These are phyloP conservation scores for Neonectria sp. DNA, from an alignment of 2,329 filamentous ascomycete genomes.

Conservation along the genomic window DNA sequence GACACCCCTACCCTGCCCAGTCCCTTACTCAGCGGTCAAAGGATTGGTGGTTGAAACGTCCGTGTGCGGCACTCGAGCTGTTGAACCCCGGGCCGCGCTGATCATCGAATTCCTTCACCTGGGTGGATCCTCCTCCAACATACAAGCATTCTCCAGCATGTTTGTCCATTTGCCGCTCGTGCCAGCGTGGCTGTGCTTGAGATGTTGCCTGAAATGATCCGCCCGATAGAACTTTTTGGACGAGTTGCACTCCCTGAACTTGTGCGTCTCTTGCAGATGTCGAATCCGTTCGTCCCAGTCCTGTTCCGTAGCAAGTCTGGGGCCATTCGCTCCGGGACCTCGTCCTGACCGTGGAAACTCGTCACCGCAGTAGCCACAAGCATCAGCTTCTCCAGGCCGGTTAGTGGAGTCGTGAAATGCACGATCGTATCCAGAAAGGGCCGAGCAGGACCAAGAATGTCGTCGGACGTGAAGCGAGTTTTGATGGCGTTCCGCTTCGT, in stretches of 20 bases:
- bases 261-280: constrained; percentile 92
- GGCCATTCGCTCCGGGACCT: constrained; percentile 53
- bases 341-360: constrained; percentile 78
- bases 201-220: constrained; percentile 97
- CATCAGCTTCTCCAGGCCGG: constrained; percentile 78
- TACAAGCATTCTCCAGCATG: constrained; percentile 95
- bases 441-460: constrained; percentile 97
- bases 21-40: constrained; percentile 37
- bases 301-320: constrained; percentile 75
- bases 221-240: constrained; percentile 98
- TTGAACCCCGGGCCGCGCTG: constrained; percentile 2
- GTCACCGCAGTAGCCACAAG: constrained; percentile 95
- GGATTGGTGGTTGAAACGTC: constrained; percentile 20
- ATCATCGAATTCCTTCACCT: constrained; percentile 43
- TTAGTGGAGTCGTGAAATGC: constrained; percentile 88
- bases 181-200: constrained; percentile 97
- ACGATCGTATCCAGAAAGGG: constrained; percentile 81
- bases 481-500: constrained; percentile 95
- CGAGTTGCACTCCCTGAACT: constrained; percentile 98
- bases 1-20: constrained; percentile 35
- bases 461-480: constrained; percentile 93
- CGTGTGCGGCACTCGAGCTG: constrained; percentile 13
- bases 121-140: constrained; percentile 83
- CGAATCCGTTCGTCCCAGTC: constrained; percentile 91
- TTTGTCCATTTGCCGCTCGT: constrained; percentile 99